phyloP scores from a whole-genome alignment of 192 early-diverging fungal species.

The Spizellomyces sp. region DNA sequence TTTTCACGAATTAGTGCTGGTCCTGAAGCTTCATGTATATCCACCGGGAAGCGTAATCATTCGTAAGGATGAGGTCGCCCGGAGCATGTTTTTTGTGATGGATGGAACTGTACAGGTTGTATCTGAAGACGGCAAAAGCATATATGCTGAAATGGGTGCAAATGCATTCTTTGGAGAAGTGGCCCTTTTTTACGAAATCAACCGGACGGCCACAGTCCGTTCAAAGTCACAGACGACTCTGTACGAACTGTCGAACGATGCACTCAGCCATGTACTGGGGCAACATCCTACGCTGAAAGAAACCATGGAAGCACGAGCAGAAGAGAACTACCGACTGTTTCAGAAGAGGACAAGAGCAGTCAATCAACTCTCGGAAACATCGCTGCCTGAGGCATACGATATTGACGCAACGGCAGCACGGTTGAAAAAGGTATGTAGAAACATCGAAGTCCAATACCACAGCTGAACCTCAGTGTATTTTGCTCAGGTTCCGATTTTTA shows the following conservation, averaged over 20 bases:
- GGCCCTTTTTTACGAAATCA: conserved; percentile 56
- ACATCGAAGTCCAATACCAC: no score
- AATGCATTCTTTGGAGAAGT: conserved; percentile 59
- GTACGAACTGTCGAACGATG: conserved; percentile 54
- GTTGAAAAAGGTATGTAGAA: no score
- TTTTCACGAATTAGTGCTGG: conserved; percentile 54
- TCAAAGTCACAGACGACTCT: conserved; percentile 44
- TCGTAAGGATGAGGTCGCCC: conserved; percentile 46
- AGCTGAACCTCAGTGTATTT: not conserved
- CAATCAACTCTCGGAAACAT: no score
- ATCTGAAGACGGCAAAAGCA: conserved; percentile 46
- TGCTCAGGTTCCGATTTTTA: conserved; percentile 47
- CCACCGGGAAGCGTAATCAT: conserved; percentile 45
- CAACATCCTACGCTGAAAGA: conserved; percentile 38
- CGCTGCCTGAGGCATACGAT: no score
- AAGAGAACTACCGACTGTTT: conserved; percentile 51
- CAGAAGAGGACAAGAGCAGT: conserved; percentile 23
- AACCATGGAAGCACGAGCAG: conserved; percentile 42
- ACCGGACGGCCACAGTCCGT: conserved; percentile 54
- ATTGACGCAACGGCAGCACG: no score
- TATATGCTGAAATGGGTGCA: conserved; percentile 48
- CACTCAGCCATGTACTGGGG: conserved; percentile 36
- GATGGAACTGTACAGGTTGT: conserved; percentile 56
- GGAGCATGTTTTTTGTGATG: conserved; percentile 57
- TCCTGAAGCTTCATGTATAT: conserved; percentile 42